Base-by-base conservation (phyloP, 495 filamentous ascomycete species). In the Aspergillus nidulans region DNA sequence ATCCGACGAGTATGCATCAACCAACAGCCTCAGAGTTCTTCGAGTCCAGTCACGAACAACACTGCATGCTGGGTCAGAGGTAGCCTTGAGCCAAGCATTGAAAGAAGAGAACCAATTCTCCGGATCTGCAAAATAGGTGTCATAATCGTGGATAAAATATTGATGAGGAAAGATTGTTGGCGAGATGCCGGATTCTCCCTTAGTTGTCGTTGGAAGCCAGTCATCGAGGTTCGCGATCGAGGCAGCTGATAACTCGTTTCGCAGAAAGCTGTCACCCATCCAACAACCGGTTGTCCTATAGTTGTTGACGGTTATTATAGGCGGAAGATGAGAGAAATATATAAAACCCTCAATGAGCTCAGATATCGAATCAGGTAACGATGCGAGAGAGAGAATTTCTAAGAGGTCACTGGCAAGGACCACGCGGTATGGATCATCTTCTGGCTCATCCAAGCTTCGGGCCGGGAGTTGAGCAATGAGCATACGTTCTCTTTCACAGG, bases 391-490 rank as follows among this genome's bases (percentile, higher is more conserved):
- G 26, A 95, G 56, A 41, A 85, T 76, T 1, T 81, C 73, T 57
- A 80, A 67, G 13, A 97, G 73, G 66, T 97, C 94, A 10, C 85
- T 84, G 55, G 85, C 88, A 53, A 97, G 77, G 41, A 96, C 77
- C 4, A 91, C 80, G 36, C 87, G 77, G 61, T 81, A 94, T 6
- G 90, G 87, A 60, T 96, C 92, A 53, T 92, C 86, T 49, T 87
- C 78, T 34, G 80, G 76, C 46, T 86, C 83, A 74, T 87, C 74
- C 48, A 84, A 63, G 40, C 79, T 81, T 25, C 87, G 83, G 10
- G 84, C 85, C 10, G 91, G 90, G 58, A 85, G 73, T 52, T 70
- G 72, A 8, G 84, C 70, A 26, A 66, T 63, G 21, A 58, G 45
- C 15, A 76, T 67, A 25, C 71, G 73, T 26, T 79, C 69, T 36